Evolutionary conservation across 495 filamentous ascomycete species (phyloP), one percentile per base, ranked within the genome.

Genomic region (Apodospora peruviana): DNA sequence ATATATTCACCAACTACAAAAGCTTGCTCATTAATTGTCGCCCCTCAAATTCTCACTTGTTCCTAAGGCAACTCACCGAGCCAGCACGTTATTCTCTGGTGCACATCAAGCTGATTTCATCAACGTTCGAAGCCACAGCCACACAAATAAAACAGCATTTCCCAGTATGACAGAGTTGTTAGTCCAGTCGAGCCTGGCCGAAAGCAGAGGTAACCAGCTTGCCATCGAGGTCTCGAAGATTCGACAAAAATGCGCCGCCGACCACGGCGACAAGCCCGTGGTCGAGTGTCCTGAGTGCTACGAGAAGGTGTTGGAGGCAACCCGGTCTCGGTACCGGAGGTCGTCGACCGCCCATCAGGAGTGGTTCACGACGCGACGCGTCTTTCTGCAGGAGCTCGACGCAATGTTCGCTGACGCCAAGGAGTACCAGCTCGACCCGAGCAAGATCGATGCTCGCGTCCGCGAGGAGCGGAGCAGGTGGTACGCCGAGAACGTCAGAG

Each of bases 391-490:
- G 11, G 69, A 70, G 36, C 58, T 76, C 11, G 66, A 69, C 47
- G 46, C 52, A 9, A 53, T 74, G 41, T 60, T 74, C 41, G 55
- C 61, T 16, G 64, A 64, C 17, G 70, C 68, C 37, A 59, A 62
- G 47, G 58, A 61, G 24, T 55, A 64, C 47, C 57, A 67, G 45
- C 50, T 66, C 39, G 58, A 65, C 25, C 58, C 72, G 12, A 51
- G 58, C 25, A 53, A 52, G 14, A 59, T 76, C 20, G 70, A 75
- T 48, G 60, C 61, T 36, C 66, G 60, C 17, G 64, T 76, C 55
- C 47, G 58, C 16, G 65, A 67, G 35, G 70, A 70, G 56, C 70
- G 69, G 41, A 61, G 59, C 40, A 58, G 65, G 29, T 76, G 71
- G 71, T 70, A 73, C 37, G 58, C 60, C 36, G 67, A 70, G 43